These are phyloP conservation scores for Magnaporthiopsis rhizophila DNA, from an alignment of 2,329 filamentous ascomycete genomes.

Conservation along the genomic window DNA sequence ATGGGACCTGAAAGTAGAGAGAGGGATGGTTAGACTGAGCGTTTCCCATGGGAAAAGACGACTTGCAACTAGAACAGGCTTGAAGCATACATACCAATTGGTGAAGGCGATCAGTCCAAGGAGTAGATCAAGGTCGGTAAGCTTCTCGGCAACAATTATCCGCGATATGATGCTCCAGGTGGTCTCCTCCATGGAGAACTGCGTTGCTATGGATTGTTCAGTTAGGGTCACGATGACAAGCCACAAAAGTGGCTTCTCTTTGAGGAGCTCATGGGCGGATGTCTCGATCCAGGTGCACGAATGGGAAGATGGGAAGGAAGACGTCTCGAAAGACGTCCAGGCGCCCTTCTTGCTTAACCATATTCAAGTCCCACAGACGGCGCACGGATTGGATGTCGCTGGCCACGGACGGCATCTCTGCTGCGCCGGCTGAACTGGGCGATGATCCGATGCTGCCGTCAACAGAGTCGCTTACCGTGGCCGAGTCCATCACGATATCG, in stretches of 20 bases:
- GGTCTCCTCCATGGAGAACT: conserved; percentile 13
- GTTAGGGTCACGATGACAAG: conserved; percentile 15
- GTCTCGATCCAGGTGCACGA: conserved; percentile 9
- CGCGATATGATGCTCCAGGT: conserved; percentile 11
- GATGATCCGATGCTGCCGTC: no score
- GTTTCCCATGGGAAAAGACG: no score
- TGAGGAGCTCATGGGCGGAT: conserved; percentile 11
- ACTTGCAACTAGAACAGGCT: background rate
- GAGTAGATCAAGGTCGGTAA: conserved; percentile 9
- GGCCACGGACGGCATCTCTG: background rate
- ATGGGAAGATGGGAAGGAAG: conserved; percentile 13
- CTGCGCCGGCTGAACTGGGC: no score
- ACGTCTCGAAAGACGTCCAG: conserved; percentile 13
- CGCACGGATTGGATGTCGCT: background rate
- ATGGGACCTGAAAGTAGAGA: conserved; percentile 12
- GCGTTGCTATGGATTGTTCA: background rate
- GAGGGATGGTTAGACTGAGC: background rate
- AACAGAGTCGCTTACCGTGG: no score
- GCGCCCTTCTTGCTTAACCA: conserved; percentile 12
- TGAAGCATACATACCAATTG: conserved; percentile 6
- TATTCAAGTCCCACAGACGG: background rate
- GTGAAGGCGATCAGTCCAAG: conserved; percentile 11
- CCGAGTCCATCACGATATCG: no score
- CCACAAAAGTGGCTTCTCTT: conserved; percentile 15
- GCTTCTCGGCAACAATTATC: conserved; percentile 9